A percentile compares a stretch with the other conserved stretches of the same genome.
phyloP scores from a whole-genome alignment of 345 rosid genomes.

The Zanthoxylum bungeanum region DNA sequence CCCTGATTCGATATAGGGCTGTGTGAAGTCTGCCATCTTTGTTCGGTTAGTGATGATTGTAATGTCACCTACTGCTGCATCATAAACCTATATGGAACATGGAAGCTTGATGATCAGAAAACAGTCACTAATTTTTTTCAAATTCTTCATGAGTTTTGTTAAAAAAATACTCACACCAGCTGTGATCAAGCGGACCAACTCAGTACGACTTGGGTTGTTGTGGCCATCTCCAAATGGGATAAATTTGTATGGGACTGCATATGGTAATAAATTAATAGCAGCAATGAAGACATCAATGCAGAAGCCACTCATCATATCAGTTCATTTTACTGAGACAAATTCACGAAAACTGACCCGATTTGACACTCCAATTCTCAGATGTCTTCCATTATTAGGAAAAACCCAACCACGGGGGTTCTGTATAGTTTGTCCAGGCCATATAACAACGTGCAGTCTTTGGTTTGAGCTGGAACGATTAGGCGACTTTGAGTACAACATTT shows the following conservation, averaged over 20 bases:
- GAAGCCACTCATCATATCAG: constrained; percentile 9
- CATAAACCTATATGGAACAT: constrained; percentile 1
- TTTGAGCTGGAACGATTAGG: constrained; percentile 37
- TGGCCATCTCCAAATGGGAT: constrained; percentile 9
- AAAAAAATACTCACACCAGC: constrained; percentile 14
- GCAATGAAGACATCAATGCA: constrained; percentile 29
- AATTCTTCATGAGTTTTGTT: no score
- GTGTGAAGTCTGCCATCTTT: constrained; percentile 26
- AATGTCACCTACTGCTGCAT: constrained; percentile 28
- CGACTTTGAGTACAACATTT: constrained; percentile 31
- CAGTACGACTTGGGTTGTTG: constrained; percentile 1
- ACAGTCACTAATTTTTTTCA: neutral
- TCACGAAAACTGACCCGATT: constrained; percentile 51
- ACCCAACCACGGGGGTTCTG: constrained; percentile 89
- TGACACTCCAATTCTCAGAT: constrained; percentile 76
- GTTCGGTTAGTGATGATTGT: constrained; percentile 18
- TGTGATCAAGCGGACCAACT: constrained; percentile 1
- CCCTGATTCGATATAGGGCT: constrained; percentile 22
- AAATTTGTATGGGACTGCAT: constrained; percentile 15
- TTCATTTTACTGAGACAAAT: constrained; percentile 13
- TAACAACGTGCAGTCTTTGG: constrained; percentile 38
- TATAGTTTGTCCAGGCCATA: constrained; percentile 73
- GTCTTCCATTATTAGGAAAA: constrained; percentile 68
- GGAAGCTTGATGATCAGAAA: no score
- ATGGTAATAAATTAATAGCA: constrained; percentile 11